phyloP scores from a whole-genome alignment of 1,284 basidiomycete genomes.

The Kwoniella shivajii region DNA sequence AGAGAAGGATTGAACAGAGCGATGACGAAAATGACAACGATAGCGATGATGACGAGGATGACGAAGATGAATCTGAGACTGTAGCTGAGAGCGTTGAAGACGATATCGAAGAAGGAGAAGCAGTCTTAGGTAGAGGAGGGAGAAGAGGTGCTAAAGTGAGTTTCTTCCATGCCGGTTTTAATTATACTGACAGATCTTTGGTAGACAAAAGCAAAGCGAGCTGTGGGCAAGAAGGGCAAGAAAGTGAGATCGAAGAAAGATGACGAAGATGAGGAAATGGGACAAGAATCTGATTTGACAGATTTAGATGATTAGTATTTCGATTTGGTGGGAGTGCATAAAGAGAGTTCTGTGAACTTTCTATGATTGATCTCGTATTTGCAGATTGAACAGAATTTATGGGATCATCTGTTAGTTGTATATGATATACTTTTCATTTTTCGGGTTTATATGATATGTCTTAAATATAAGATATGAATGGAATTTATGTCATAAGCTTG shows the following conservation, averaged over 20 bases:
- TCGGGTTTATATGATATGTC: background rate
- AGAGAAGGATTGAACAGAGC: conserved; percentile 15
- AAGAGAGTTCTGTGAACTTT: background rate
- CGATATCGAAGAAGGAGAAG: conserved; percentile 18
- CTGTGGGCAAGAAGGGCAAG: conserved; percentile 27
- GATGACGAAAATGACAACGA: conserved; percentile 26
- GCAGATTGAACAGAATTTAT: too few species aligned
- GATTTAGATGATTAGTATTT: background rate
- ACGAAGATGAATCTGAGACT: conserved; percentile 18
- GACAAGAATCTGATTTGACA: conserved; percentile 15
- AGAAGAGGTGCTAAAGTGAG: conserved; percentile 48
- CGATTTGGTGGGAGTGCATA: too few species aligned
- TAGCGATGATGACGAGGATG: conserved; percentile 25
- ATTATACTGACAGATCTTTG: background rate
- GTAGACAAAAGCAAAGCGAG: conserved; percentile 44
- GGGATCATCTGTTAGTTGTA: background rate
- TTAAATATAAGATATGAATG: background rate
- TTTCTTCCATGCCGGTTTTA: background rate
- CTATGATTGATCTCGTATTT: too few species aligned
- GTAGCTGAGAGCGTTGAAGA: conserved; percentile 22
- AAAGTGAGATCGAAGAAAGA: conserved; percentile 9
- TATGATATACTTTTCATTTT: background rate
- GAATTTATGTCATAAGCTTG: too few species aligned
- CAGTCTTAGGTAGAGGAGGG: conserved; percentile 44
- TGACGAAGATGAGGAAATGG: conserved; percentile 10